Evolutionary conservation across 306 rosid genomes (phyloP).

Genomic region (Albizia julibrissin): DNA sequence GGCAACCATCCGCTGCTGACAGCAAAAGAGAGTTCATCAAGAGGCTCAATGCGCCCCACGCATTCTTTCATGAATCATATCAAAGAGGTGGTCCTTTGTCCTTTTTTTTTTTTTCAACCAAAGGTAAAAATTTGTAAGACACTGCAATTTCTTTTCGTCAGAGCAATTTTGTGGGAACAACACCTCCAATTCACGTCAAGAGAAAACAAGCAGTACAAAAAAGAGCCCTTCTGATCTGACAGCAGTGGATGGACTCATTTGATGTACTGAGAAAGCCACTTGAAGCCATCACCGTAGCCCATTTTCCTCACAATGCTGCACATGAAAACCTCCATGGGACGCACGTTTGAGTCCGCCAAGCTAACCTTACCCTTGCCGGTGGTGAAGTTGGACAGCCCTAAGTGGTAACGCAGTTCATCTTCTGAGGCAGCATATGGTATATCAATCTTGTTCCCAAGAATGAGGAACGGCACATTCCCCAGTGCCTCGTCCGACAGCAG

Average conservation of each 20-base stretch:
- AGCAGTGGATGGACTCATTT: slow-evolving; percentile 43
- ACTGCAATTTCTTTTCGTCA: slow-evolving; percentile 36
- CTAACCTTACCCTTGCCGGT: slow-evolving; percentile 87
- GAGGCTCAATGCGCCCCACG: neutral
- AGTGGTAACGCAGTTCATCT: slow-evolving; percentile 74
- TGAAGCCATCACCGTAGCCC: slow-evolving; percentile 95
- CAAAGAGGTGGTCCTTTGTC: neutral
- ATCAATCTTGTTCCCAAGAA: slow-evolving; percentile 87
- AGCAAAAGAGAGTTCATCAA: neutral
- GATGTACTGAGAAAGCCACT: slow-evolving; percentile 90
- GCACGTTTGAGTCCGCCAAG: slow-evolving; percentile 69
- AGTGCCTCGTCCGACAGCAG: slow-evolving; percentile 80
- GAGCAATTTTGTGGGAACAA: slow-evolving; percentile 29
- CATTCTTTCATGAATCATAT: slow-evolving; percentile 25
- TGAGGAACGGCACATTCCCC: slow-evolving; percentile 73
- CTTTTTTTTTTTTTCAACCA: slow-evolving; percentile 18
- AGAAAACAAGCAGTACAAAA: slow-evolving; percentile 38
- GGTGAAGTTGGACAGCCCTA: slow-evolving; percentile 83
- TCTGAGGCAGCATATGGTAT: slow-evolving; percentile 86
- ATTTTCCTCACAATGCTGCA: slow-evolving; percentile 91
- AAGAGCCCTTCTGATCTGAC: slow-evolving; percentile 33
- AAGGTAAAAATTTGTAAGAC: slow-evolving; percentile 25
- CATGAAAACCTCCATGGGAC: slow-evolving; percentile 89
- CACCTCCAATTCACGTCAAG: slow-evolving; percentile 36
- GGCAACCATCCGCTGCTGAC: neutral